Evolutionary conservation across 108 stramenopile species (phyloP).

Genomic region (Phaeodactylum tricornutum): DNA sequence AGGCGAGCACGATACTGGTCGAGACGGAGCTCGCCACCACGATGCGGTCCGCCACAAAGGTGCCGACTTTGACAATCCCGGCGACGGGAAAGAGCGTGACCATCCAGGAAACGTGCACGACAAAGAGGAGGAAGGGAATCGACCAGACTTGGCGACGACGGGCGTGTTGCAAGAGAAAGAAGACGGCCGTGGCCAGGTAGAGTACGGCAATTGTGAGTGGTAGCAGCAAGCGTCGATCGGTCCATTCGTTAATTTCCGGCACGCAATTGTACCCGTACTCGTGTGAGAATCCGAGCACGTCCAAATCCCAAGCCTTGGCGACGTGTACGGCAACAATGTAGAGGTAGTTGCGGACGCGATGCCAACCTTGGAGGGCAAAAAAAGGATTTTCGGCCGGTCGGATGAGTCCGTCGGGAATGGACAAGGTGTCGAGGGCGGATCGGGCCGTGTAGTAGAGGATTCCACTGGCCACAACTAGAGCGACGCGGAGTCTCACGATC

Average conservation of each 20-base stretch:
- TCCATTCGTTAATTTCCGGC: constrained; percentile 27
- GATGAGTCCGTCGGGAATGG: constrained; percentile 70
- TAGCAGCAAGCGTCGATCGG: constrained; percentile 39
- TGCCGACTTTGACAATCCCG: constrained; percentile 76
- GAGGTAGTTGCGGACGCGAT: constrained; percentile 47
- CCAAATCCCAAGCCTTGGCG: constrained; percentile 16
- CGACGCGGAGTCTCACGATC: constrained; percentile 23
- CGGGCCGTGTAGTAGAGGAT: constrained; percentile 37
- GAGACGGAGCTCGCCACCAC: constrained; percentile 64
- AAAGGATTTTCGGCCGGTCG: constrained; percentile 83
- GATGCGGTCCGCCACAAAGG: constrained; percentile 77
- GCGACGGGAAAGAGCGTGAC: constrained; percentile 66
- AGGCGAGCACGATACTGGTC: constrained; percentile 35
- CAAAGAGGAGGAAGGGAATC: constrained; percentile 24
- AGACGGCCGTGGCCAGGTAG: constrained; percentile 8
- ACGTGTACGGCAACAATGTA: constrained; percentile 56
- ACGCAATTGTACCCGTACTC: constrained; percentile 81
- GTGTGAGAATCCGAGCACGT: constrained; percentile 67
- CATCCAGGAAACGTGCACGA: constrained; percentile 56
- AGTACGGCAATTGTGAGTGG: constrained; percentile 20
- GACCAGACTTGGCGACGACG: constrained; percentile 2
- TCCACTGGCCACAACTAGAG: constrained; percentile 25
- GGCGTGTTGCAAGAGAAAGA: constrained; percentile 14
- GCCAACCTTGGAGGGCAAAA: constrained; percentile 30
- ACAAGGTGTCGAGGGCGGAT: constrained; percentile 32